Evolutionary conservation across 345 rosid species (phyloP), one percentile per base, ranked within the genome.

Genomic region (Clausena lansium): DNA sequence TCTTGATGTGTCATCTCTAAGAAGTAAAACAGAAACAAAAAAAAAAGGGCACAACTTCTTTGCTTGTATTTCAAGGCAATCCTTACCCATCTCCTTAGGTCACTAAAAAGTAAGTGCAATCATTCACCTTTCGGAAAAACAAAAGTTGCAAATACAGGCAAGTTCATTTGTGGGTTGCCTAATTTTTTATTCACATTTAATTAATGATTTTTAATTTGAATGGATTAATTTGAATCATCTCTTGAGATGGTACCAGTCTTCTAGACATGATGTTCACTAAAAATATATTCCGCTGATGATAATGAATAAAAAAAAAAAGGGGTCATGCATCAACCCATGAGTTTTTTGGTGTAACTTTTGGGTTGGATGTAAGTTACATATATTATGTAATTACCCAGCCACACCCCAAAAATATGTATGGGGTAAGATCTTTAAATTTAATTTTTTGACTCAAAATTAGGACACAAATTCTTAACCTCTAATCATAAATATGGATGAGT

Each of bases 11-110:
- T 76, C 35, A 54, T 15, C 54, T 52, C 25, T 9, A 76, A 76
- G 79, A 67, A n/a, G 63, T 75, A 13, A 61, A 25, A 20, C 5
- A 33, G 36, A 24, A 33, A 2, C 9, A 54, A 30, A 68, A 7
- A 4, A 17, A 60, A 75, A 60, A 15, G 35, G 58, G 57, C 57
- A 41, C 13, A 15, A 24, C 35, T 36, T 9, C 69, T 55, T 76
- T 76, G 73, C 73, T 66, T 76, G 64, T 36, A 9, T 6, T 52
- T 50, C 32, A 75, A 71, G 65, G 2, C 71, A 75, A 45, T 30
- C 19, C 39, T 28, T 41, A 7, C 35, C 39, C 32, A 4, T 45
- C 27, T 17, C 25, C 54, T 54, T 4, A 1, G 24, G 30, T 36
- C 63, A 30, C 2, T 5, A 62, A 15, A 30, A 15, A 20, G 14